phyloP scores from a whole-genome alignment of 495 filamentous ascomycete species.

The Mycothermus thermophilus region DNA sequence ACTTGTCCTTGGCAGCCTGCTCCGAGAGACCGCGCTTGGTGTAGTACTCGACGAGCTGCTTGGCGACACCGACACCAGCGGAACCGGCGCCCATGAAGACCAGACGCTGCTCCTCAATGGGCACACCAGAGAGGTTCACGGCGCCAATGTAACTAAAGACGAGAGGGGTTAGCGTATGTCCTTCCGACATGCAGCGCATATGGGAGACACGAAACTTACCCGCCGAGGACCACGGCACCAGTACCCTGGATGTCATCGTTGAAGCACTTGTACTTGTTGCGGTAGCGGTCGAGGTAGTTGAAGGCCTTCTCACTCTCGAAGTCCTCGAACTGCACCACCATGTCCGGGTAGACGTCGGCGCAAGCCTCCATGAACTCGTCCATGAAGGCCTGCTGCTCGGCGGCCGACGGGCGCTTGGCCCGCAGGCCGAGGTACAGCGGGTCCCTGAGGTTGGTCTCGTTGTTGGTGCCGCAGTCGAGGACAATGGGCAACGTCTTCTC shows the following conservation, averaged over 20 bases:
- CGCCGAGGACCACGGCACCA: slow-evolving; percentile 84
- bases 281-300: slow-evolving; percentile 81
- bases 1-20: slow-evolving; percentile 74
- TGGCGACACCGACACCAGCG: slow-evolving; percentile 91
- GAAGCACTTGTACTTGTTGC: slow-evolving; percentile 81
- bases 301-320: slow-evolving; percentile 92
- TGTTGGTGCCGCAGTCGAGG: slow-evolving; percentile 82
- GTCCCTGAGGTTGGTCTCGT: slow-evolving; percentile 75
- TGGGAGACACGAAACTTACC: slow-evolving; percentile 31
- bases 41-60: slow-evolving; percentile 93
- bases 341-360: slow-evolving; percentile 75
- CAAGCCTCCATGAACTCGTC: slow-evolving; percentile 94
- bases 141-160: slow-evolving; percentile 65
- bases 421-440: slow-evolving; percentile 89
- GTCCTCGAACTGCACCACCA: slow-evolving; percentile 96
- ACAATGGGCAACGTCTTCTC: slow-evolving; percentile 84
- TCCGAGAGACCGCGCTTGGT: slow-evolving; percentile 87
- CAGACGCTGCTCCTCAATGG: slow-evolving; percentile 78
- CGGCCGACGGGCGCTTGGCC: slow-evolving; percentile 60
- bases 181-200: background rate
- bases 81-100: slow-evolving; percentile 95
- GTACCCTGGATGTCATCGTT: slow-evolving; percentile 99
- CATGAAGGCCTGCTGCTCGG: slow-evolving; percentile 85
- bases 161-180: background rate
- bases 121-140: slow-evolving; percentile 74